These are phyloP conservation scores for Globisporangium yorkense DNA, from an alignment of 352 stramenopile species.

Conservation along the genomic window DNA sequence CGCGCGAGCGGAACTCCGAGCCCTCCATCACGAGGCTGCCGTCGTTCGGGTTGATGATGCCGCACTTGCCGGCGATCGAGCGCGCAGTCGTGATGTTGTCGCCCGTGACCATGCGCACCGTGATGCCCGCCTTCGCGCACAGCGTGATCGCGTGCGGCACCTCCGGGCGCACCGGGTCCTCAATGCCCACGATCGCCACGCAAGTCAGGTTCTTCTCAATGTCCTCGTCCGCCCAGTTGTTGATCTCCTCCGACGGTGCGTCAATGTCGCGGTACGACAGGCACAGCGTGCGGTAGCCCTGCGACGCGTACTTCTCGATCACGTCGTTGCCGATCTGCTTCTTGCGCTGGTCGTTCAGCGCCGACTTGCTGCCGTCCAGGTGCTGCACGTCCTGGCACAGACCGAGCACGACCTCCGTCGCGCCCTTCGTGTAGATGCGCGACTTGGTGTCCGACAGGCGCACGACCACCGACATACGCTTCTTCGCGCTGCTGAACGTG, in stretches of 20 bases:
- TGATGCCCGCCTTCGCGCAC: slow-evolving; percentile 93
- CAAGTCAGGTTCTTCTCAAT: slow-evolving; percentile 87
- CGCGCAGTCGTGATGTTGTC: slow-evolving; percentile 95
- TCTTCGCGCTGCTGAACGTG: slow-evolving; percentile 80
- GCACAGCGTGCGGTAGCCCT: slow-evolving; percentile 80
- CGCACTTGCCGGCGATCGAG: slow-evolving; percentile 71
- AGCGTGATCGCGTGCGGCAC: slow-evolving; percentile 91
- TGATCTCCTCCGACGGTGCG: slow-evolving; percentile 50
- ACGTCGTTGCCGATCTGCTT: slow-evolving; percentile 40
- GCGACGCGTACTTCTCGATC: slow-evolving; percentile 50
- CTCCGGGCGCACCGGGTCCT: slow-evolving; percentile 91
- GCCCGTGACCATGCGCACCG: slow-evolving; percentile 98
- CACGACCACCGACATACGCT: slow-evolving; percentile 73
- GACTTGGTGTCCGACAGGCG: slow-evolving; percentile 27
- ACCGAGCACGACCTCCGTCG: slow-evolving; percentile 65
- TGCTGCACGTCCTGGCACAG: slow-evolving; percentile 65
- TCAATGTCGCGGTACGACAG: slow-evolving; percentile 83
- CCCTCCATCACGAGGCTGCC: slow-evolving; percentile 63
- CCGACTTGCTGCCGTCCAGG: slow-evolving; percentile 33
- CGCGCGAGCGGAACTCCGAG: slow-evolving; percentile 54
- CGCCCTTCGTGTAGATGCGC: slow-evolving; percentile 74
- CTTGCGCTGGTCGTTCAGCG: slow-evolving; percentile 25
- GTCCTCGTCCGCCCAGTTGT: slow-evolving; percentile 63
- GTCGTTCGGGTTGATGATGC: slow-evolving; percentile 52
- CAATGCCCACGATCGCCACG: slow-evolving; percentile 89